A percentile compares a stretch with the other conserved stretches of the same genome.
Evolutionary conservation across 2,329 filamentous ascomycete species (phyloP).

Genomic region (Epicoccum nigrum): DNA sequence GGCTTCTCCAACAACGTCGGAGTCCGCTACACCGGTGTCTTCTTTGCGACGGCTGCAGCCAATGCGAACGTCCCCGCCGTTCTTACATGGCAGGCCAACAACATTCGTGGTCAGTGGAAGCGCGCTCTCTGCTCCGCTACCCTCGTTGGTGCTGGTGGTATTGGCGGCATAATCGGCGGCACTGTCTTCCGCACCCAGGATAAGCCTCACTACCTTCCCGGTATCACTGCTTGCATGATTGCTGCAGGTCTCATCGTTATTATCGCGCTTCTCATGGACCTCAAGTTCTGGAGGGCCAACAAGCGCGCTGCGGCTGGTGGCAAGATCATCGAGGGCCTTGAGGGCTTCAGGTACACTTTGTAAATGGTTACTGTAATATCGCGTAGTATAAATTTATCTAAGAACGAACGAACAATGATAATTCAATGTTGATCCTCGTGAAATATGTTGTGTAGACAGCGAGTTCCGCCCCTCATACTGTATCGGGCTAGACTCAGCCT

Average conservation of each 20-base stretch:
- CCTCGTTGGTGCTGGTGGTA: slow-evolving; percentile 74
- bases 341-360: slow-evolving; percentile 41
- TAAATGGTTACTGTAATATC: slow-evolving; percentile 2
- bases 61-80: slow-evolving; percentile 77
- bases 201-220: slow-evolving; percentile 42
- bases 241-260: slow-evolving; percentile 44
- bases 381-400: too few species aligned
- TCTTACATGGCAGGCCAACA: slow-evolving; percentile 84
- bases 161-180: slow-evolving; percentile 79
- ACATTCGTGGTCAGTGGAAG: slow-evolving; percentile 88
- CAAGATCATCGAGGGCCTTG: slow-evolving; percentile 46
- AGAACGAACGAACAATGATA: too few species aligned
- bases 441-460: too few species aligned
- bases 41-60: slow-evolving; percentile 73
- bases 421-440: too few species aligned
- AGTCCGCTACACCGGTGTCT: slow-evolving; percentile 66
- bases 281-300: slow-evolving; percentile 47
- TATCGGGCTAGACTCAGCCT: too few species aligned
- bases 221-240: slow-evolving; percentile 48
- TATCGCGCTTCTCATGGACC: slow-evolving; percentile 36
- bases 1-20: slow-evolving; percentile 65
- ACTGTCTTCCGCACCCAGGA: slow-evolving; percentile 67
- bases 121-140: slow-evolving; percentile 78
- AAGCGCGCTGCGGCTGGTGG: slow-evolving; percentile 48
- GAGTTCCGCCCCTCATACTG: too few species aligned